Percentiles rank a stretch among this genome's conserved stretches.
These are phyloP conservation scores for Flaveria ramosissima DNA, from an alignment of 129 eudicot genomes.

Conservation along the genomic window DNA sequence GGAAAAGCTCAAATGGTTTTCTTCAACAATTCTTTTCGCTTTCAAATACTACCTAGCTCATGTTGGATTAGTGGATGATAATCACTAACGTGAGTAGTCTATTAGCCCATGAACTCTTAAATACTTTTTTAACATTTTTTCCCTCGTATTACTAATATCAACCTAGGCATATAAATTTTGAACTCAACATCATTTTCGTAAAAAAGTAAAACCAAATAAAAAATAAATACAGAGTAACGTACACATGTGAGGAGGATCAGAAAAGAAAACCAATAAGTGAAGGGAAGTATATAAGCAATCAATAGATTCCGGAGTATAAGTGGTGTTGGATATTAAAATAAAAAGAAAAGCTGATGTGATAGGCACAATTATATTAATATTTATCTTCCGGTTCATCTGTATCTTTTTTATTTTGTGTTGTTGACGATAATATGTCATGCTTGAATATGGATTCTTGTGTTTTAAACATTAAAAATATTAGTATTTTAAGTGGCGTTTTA, in stretches of 20 bases:
- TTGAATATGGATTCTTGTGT: background rate
- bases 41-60: too few relatives aligned
- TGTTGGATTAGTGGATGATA: too few relatives aligned
- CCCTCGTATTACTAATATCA: too few relatives aligned
- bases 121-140: too few relatives aligned
- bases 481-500: background rate
- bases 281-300: conserved; percentile 24
- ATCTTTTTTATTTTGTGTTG: background rate
- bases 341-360: conserved; percentile 16
- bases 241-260: background rate
- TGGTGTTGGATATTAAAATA: conserved; percentile 18
- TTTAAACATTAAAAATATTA: background rate
- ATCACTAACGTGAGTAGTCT: too few relatives aligned
- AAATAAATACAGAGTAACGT: background rate
- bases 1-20: too few relatives aligned
- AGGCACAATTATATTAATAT: conserved; percentile 17
- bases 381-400: conserved; percentile 20
- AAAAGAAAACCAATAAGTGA: conserved; percentile 11
- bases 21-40: too few relatives aligned
- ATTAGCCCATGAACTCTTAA: too few relatives aligned
- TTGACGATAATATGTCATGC: background rate
- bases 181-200: background rate
- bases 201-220: background rate
- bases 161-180: too few relatives aligned
- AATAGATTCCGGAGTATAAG: conserved; percentile 28